A percentile compares a stretch with the other conserved stretches of the same genome.
phyloP scores from a whole-genome alignment of 164 flowering plant genomes.

The Magnolia sinica region DNA sequence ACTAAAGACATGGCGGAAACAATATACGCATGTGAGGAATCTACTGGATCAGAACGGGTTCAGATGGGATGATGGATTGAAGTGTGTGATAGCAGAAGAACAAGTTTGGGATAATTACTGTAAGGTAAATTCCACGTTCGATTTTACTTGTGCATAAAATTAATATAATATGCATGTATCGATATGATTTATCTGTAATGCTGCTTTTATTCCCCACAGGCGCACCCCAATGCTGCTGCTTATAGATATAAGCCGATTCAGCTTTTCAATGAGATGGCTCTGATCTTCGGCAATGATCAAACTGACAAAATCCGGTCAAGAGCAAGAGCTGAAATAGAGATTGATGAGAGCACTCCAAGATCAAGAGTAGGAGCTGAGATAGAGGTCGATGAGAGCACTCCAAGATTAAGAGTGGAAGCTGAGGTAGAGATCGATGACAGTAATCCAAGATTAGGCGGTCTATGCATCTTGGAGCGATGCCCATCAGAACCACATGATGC shows the following conservation, averaged over 20 bases:
- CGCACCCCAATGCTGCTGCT: conserved; percentile 45
- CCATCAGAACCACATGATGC: no score
- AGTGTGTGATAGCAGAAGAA: conserved; percentile 57
- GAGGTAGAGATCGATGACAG: no score
- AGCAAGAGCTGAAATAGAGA: no score
- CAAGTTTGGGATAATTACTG: conserved; percentile 54
- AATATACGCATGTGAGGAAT: conserved; percentile 37
- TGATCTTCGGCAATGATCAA: not conserved
- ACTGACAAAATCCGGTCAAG: no score
- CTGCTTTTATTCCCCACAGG: conserved; percentile 28
- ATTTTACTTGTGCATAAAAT: not conserved
- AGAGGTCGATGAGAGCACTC: no score
- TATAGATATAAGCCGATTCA: conserved; percentile 21
- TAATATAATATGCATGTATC: not conserved
- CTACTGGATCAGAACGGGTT: conserved; percentile 51
- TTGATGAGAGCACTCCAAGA: no score
- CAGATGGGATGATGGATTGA: conserved; percentile 48
- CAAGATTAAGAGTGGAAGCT: no score
- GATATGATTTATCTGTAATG: not conserved
- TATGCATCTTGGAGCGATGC: no score
- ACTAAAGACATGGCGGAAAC: conserved; percentile 51
- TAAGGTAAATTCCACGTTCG: conserved; percentile 32
- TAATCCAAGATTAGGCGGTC: no score
- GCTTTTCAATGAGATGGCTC: conserved; percentile 11
- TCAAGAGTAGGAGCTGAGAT: no score